Evolutionary conservation across 345 rosid species (phyloP).

Genomic region (Eutrema japonicum): DNA sequence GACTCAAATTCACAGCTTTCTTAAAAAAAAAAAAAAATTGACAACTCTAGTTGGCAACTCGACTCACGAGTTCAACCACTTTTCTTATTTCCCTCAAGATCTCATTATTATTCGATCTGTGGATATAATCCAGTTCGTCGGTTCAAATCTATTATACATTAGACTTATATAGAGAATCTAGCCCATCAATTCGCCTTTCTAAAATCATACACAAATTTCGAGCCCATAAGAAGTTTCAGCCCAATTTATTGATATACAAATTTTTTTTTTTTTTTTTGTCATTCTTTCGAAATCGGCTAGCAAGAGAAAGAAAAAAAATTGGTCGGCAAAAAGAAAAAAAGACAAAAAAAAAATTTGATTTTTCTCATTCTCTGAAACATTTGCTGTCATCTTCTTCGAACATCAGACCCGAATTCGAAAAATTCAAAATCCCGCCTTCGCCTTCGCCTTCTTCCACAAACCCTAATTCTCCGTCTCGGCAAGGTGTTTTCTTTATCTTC

Average conservation of each 20-base stretch:
- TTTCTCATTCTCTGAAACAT: neutral
- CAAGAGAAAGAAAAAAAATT: neutral
- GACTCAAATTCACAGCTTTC: too few relatives aligned
- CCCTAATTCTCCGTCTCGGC: conserved; percentile 32
- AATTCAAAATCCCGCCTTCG: conserved; percentile 42
- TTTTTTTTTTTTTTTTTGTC: too few relatives aligned
- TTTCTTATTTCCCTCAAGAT: too few relatives aligned
- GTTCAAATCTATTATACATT: too few relatives aligned
- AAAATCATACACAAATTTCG: too few relatives aligned
- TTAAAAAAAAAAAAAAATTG: too few relatives aligned
- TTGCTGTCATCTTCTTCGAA: conserved; percentile 26
- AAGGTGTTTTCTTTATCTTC: conserved; percentile 13
- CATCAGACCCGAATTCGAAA: conserved; percentile 18
- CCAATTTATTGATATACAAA: neutral
- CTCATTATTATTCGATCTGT: too few relatives aligned
- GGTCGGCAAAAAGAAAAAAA: neutral
- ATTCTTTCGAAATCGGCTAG: neutral
- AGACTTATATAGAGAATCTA: too few relatives aligned
- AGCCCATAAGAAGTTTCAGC: neutral
- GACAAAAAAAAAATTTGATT: neutral
- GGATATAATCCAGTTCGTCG: too few relatives aligned
- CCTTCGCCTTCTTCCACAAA: conserved; percentile 21
- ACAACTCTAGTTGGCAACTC: too few relatives aligned
- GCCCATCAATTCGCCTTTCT: too few relatives aligned
- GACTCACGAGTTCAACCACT: too few relatives aligned